Conservation (phyloP, 73 alveolate species). For the Tetrahymena borealis region DNA sequence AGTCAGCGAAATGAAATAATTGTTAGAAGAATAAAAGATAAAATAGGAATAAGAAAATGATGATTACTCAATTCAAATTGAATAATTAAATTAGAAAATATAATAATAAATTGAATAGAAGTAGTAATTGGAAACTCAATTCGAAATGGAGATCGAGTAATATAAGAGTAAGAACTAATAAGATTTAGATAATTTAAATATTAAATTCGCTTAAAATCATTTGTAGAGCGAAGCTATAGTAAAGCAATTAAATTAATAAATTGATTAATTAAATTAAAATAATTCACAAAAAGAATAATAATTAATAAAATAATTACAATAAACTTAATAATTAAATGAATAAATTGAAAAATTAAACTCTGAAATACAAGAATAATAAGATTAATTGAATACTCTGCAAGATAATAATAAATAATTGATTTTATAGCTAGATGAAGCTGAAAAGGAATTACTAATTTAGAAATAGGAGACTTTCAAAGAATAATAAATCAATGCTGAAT, state of each 20-base stretch:
- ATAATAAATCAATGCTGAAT: background rate
- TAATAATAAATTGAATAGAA: background rate
- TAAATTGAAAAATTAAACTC: background rate
- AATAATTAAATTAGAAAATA: background rate
- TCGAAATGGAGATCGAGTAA: background rate
- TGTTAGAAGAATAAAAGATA: background rate
- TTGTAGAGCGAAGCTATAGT: background rate
- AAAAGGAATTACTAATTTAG: background rate
- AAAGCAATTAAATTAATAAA: background rate
- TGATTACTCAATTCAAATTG: background rate
- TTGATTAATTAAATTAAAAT: background rate
- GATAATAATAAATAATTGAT: background rate
- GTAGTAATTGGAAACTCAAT: background rate
- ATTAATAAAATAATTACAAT: background rate
- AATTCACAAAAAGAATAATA: background rate
- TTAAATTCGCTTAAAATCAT: background rate
- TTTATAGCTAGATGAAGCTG: background rate
- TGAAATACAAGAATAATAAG: background rate
- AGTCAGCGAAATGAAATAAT: background rate
- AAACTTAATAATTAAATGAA: background rate
- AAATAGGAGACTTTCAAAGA: background rate
- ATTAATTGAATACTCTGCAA: background rate
- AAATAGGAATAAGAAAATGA: background rate
- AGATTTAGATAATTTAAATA: background rate
- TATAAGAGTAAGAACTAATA: background rate